phyloP scores from a whole-genome alignment of 306 rosid species.

The Vicia sativa region DNA sequence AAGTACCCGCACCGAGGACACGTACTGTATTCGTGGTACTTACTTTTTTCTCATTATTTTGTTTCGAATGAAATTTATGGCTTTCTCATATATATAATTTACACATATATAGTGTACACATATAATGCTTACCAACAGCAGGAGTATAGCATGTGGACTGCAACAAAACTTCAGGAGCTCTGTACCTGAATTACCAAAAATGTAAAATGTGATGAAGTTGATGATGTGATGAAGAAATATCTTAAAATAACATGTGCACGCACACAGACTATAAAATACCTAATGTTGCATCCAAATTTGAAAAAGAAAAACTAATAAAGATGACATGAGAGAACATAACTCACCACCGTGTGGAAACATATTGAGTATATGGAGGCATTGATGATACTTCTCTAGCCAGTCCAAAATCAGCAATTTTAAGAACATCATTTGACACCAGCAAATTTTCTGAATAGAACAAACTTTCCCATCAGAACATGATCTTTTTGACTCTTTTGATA shows the following conservation, averaged over 20 bases:
- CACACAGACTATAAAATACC: slow-evolving; percentile 8
- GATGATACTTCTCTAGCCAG: slow-evolving; percentile 88
- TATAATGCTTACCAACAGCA: slow-evolving; percentile 69
- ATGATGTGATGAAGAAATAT: not conserved
- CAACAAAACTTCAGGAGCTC: slow-evolving; percentile 90
- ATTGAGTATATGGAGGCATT: slow-evolving; percentile 88
- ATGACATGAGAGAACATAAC: slow-evolving; percentile 40
- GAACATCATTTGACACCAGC: slow-evolving; percentile 74
- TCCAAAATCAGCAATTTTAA: slow-evolving; percentile 89
- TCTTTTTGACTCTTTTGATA: slow-evolving; percentile 20
- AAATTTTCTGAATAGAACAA: slow-evolving; percentile 62
- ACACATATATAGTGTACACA: too few relatives aligned
- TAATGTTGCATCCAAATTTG: slow-evolving; percentile 5
- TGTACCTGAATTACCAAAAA: slow-evolving; percentile 60
- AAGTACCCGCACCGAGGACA: too few relatives aligned
- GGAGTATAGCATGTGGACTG: slow-evolving; percentile 72
- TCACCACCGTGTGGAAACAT: slow-evolving; percentile 94
- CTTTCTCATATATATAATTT: too few relatives aligned
- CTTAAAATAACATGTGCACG: slow-evolving; percentile 1
- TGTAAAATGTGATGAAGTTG: slow-evolving; percentile 15
- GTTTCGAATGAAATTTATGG: too few relatives aligned
- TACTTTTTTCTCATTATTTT: too few relatives aligned
- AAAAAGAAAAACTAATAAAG: slow-evolving; percentile 24
- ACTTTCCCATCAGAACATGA: slow-evolving; percentile 16
- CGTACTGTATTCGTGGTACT: too few relatives aligned